Evolutionary conservation across 225 moss, liverwort and hornwort species (phyloP).

Genomic region (Sphagnum contortum): DNA sequence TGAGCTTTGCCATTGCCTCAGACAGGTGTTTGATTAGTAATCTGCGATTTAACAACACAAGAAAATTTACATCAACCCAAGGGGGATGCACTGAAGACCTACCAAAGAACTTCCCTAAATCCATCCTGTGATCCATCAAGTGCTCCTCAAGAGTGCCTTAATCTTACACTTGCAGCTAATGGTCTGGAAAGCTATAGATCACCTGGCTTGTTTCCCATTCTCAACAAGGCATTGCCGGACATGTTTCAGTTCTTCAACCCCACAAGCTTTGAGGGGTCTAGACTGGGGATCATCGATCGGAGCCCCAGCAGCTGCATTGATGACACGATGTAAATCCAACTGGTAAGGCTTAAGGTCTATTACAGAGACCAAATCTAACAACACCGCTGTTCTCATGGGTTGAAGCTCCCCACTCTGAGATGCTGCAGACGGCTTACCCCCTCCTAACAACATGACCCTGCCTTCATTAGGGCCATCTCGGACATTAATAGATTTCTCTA

Average conservation of each 20-base stretch:
- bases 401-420: conserved; percentile 16
- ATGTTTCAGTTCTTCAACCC: conserved; percentile 70
- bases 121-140: conserved; percentile 3
- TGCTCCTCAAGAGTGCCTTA: no score
- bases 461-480: no score
- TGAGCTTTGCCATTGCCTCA: conserved; percentile 64
- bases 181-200: no score
- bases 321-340: conserved; percentile 30
- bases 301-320: conserved; percentile 28
- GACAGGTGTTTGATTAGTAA: conserved; percentile 18
- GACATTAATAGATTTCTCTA: no score
- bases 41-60: conserved; percentile 22
- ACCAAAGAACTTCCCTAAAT: conserved; percentile 1
- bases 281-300: conserved; percentile 42
- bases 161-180: no score
- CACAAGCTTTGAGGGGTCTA: conserved; percentile 46
- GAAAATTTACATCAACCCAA: background rate
- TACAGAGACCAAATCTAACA: conserved; percentile 19
- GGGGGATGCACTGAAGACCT: conserved; percentile 6
- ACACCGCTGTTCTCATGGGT: conserved; percentile 23
- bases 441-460: no score
- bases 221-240: conserved; percentile 48
- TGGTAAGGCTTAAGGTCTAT: conserved; percentile 18
- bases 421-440: no score
- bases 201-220: conserved; percentile 28